A percentile compares a stretch with the other conserved stretches of the same genome.
Evolutionary conservation across 495 filamentous ascomycete species (phyloP).

Genomic region (Penicillium daleae): DNA sequence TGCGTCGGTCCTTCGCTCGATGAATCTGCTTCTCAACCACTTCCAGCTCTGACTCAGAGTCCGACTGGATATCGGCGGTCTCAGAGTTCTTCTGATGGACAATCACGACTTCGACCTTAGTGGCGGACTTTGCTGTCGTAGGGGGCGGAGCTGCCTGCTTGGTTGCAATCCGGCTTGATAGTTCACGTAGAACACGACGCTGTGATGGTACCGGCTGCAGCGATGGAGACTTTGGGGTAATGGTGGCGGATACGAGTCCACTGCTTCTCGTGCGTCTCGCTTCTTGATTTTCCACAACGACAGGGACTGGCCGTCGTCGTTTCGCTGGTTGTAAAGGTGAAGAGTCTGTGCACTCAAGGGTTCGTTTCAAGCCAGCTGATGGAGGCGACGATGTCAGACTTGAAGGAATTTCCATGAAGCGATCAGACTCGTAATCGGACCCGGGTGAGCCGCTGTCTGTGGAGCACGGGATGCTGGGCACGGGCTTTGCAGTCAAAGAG

Average conservation of each 20-base stretch:
- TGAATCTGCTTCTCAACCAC: constrained; percentile 21
- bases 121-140: neutral
- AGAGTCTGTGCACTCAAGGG: constrained; percentile 14
- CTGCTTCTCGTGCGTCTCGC: neutral
- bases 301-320: constrained; percentile 28
- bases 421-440: constrained; percentile 23
- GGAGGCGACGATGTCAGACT: constrained; percentile 41
- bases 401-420: constrained; percentile 24
- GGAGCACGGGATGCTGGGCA: constrained; percentile 23
- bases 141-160: neutral
- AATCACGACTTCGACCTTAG: constrained; percentile 45
- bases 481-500: constrained; percentile 14
- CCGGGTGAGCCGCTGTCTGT: constrained; percentile 33
- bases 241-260: neutral
- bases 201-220: constrained; percentile 14
- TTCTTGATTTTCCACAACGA: constrained; percentile 17
- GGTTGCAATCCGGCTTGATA: constrained; percentile 16
- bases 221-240: constrained; percentile 12
- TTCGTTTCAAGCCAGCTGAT: constrained; percentile 32
- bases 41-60: constrained; percentile 8
- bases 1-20: constrained; percentile 27
- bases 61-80: neutral
- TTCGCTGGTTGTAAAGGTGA: constrained; percentile 31
- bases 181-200: constrained; percentile 26
- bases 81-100: constrained; percentile 29